A percentile compares a stretch with the other conserved stretches of the same genome.
phyloP scores from a whole-genome alignment of 164 flowering plant genomes.

The Sedum album region DNA sequence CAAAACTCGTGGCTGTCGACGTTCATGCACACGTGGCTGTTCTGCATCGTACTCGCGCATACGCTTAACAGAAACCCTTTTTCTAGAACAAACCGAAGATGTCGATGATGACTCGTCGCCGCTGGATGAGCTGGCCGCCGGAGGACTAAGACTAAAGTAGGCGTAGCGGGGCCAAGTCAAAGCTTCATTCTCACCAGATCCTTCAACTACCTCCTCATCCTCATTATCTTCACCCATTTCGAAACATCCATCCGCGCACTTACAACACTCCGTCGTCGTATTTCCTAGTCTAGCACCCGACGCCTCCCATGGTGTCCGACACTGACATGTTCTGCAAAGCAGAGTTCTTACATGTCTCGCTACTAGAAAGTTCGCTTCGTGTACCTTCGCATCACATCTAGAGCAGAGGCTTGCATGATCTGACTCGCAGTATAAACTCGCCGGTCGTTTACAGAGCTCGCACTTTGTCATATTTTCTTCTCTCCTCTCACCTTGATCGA shows the following conservation, averaged over 20 bases:
- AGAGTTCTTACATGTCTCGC: conserved; percentile 30
- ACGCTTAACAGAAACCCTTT: background rate
- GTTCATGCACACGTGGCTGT: too few species aligned
- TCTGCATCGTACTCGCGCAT: background rate
- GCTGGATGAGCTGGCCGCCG: background rate
- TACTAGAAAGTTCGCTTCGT: conserved; percentile 37
- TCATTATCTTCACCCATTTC: conserved; percentile 14
- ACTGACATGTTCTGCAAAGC: conserved; percentile 35
- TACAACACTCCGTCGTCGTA: conserved; percentile 22
- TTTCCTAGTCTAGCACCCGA: conserved; percentile 27
- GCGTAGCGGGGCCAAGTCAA: too few species aligned
- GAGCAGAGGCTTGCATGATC: conserved; percentile 36
- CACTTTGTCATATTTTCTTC: conserved; percentile 24
- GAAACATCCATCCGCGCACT: conserved; percentile 18
- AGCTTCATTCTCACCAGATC: too few species aligned
- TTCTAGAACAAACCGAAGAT: background rate
- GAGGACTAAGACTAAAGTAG: conserved; percentile 12
- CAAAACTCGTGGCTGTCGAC: too few species aligned
- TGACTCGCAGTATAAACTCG: conserved; percentile 33
- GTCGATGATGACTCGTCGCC: background rate
- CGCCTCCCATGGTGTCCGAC: conserved; percentile 32
- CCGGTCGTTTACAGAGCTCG: conserved; percentile 28
- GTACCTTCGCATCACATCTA: conserved; percentile 36
- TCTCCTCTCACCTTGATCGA: background rate
- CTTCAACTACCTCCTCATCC: conserved; percentile 28